Evolutionary conservation across 345 rosid species (phyloP).

Genomic region (Pistacia atlantica): DNA sequence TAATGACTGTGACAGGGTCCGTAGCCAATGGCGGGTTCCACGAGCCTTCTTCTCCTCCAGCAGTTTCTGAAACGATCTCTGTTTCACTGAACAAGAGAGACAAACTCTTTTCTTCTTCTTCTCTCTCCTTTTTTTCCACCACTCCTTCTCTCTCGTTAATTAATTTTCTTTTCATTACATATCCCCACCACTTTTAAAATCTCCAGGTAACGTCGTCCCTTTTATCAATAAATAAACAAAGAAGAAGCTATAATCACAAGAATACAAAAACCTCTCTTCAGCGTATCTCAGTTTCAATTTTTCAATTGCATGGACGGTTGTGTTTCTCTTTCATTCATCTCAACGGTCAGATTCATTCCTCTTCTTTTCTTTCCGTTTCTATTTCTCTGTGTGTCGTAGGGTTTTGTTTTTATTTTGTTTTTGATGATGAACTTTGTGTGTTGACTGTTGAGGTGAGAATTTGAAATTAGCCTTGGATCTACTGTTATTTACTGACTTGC

Average conservation of each 20-base stretch:
- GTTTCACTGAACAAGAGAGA: not conserved
- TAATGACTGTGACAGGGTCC: slow-evolving; percentile 18
- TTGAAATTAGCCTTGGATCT: slow-evolving; percentile 20
- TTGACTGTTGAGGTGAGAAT: not conserved
- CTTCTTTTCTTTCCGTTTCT: not conserved
- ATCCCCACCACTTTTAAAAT: slow-evolving; percentile 27
- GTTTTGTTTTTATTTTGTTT: not conserved
- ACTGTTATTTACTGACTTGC: slow-evolving; percentile 1
- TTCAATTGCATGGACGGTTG: slow-evolving; percentile 45
- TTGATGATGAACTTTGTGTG: not conserved
- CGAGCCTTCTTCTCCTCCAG: slow-evolving; percentile 36
- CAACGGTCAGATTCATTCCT: slow-evolving; percentile 47
- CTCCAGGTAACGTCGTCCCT: slow-evolving; percentile 20
- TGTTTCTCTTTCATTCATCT: slow-evolving; percentile 23
- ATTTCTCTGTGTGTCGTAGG: not conserved
- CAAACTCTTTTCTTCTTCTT: not conserved
- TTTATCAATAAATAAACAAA: not conserved
- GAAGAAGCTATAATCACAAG: not conserved
- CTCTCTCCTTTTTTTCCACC: not conserved
- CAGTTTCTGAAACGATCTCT: slow-evolving; percentile 12
- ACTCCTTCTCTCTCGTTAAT: not conserved
- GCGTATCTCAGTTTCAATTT: slow-evolving; percentile 33
- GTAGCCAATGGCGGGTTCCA: slow-evolving; percentile 53
- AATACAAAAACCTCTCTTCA: not conserved
- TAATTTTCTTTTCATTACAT: slow-evolving; percentile 14